Evolutionary conservation across 2,329 filamentous ascomycete species (phyloP).

Genomic region (Stachybotrys chartarum): DNA sequence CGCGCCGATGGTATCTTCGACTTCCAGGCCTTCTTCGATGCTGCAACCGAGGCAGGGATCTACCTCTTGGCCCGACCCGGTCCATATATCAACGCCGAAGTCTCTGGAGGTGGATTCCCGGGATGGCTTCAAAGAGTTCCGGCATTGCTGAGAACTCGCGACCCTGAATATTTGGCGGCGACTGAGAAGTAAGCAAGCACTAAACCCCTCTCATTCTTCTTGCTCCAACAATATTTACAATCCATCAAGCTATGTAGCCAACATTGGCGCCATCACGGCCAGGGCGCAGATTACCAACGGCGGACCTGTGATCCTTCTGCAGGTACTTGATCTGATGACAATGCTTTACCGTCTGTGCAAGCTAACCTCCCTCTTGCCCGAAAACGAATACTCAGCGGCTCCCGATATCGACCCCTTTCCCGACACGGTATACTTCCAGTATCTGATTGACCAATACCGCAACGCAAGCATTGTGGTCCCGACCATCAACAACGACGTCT

Average conservation of each 20-base stretch:
- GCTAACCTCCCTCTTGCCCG: conserved; percentile 32
- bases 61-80: conserved; percentile 68
- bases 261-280: conserved; percentile 60
- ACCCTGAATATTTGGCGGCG: conserved; percentile 54
- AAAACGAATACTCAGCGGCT: conserved; percentile 68
- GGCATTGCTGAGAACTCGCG: conserved; percentile 55
- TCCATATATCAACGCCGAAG: conserved; percentile 75
- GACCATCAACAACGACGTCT: conserved; percentile 67
- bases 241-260: conserved; percentile 45
- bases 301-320: conserved; percentile 70
- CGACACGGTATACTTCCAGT: conserved; percentile 61
- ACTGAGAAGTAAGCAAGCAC: conserved; percentile 49
- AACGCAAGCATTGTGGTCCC: conserved; percentile 67
- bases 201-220: too few species aligned
- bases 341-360: too few species aligned
- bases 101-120: conserved; percentile 69
- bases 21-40: conserved; percentile 68
- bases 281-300: conserved; percentile 76
- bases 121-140: conserved; percentile 70
- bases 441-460: conserved; percentile 61
- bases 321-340: conserved; percentile 23
- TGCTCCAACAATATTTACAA: background rate
- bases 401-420: conserved; percentile 40
- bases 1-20: conserved; percentile 65
- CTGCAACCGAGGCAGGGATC: conserved; percentile 64